Evolutionary conservation across 1,139 yeast genomes (phyloP).

Genomic region (Blastobotrys raffinosifermentans): DNA sequence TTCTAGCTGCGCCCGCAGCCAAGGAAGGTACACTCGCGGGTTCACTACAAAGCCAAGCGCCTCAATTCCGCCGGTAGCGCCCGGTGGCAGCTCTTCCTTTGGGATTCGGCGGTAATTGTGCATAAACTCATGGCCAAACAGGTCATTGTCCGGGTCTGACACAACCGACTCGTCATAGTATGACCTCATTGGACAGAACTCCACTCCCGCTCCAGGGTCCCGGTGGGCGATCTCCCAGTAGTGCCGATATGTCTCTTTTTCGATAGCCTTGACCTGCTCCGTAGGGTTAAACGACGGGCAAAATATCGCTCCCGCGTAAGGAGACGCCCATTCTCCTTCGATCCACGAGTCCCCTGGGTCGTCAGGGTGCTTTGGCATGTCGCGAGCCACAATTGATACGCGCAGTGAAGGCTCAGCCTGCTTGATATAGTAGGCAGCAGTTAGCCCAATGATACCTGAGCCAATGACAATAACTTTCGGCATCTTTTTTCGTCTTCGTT

Average conservation of each 20-base stretch:
- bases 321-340: conserved; percentile 49
- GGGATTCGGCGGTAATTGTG: conserved; percentile 40
- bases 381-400: conserved; percentile 46
- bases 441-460: conserved; percentile 62
- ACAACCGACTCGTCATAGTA: conserved; percentile 45
- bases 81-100: conserved; percentile 35
- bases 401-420: too few relatives aligned
- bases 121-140: conserved; percentile 45
- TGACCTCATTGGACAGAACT: conserved; percentile 49
- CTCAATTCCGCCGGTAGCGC: conserved; percentile 39
- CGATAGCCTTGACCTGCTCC: conserved; percentile 43
- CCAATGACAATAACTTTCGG: conserved; percentile 43
- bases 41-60: conserved; percentile 35
- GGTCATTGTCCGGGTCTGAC: conserved; percentile 29
- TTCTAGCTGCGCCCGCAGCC: conserved; percentile 17
- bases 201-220: conserved; percentile 49
- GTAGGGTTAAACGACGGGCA: conserved; percentile 50
- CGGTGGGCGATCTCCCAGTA: conserved; percentile 40
- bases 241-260: conserved; percentile 39
- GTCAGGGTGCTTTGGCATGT: conserved; percentile 41
- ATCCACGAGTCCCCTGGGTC: conserved; percentile 17
- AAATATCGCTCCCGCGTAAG: conserved; percentile 75
- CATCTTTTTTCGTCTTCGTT: too few relatives aligned
- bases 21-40: conserved; percentile 19
- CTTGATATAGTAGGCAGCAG: conserved; percentile 47